These are phyloP conservation scores for Tolypocladium tundrense DNA, from an alignment of 2,329 filamentous ascomycete genomes.

Conservation along the genomic window DNA sequence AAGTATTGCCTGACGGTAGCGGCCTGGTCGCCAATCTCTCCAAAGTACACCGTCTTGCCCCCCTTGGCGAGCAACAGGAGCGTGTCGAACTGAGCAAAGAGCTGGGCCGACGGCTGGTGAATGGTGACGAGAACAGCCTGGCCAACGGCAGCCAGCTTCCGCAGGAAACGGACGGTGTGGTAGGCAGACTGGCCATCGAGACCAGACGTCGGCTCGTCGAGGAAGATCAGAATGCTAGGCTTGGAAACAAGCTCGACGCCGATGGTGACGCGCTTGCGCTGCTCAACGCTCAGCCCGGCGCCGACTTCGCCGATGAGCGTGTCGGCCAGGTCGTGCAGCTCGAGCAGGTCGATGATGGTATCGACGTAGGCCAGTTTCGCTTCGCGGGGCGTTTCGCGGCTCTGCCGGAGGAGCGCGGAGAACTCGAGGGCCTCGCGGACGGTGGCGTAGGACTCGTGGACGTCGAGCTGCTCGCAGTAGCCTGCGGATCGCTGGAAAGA, in stretches of 20 bases:
- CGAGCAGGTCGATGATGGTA: constrained; percentile 59
- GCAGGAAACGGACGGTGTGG: constrained; percentile 54
- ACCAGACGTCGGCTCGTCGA: constrained; percentile 54
- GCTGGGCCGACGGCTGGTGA: constrained; percentile 57
- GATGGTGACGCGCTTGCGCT: constrained; percentile 47
- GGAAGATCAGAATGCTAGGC: constrained; percentile 47
- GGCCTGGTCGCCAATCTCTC: constrained; percentile 50
- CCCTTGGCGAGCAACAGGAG: constrained; percentile 55
- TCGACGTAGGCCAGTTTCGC: constrained; percentile 71
- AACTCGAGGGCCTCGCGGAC: constrained; percentile 70
- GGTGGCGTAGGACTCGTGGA: constrained; percentile 63
- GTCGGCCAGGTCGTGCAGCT: constrained; percentile 36
- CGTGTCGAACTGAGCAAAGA: constrained; percentile 58
- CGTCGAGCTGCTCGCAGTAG: constrained; percentile 73
- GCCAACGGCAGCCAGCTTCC: constrained; percentile 54
- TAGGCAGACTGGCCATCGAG: constrained; percentile 61
- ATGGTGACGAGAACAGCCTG: constrained; percentile 62
- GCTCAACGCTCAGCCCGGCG: constrained; percentile 39
- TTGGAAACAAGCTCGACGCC: constrained; percentile 53
- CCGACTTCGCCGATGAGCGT: constrained; percentile 41
- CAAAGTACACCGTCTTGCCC: constrained; percentile 58
- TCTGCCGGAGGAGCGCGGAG: constrained; percentile 63
- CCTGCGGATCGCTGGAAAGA: constrained; percentile 73
- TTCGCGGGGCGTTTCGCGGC: constrained; percentile 46
- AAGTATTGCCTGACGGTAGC: constrained; percentile 53